Percentiles rank a stretch among this genome's conserved stretches.
These are phyloP conservation scores for Penicillium robsamsonii DNA, from an alignment of 495 filamentous ascomycete genomes.

Conservation along the genomic window DNA sequence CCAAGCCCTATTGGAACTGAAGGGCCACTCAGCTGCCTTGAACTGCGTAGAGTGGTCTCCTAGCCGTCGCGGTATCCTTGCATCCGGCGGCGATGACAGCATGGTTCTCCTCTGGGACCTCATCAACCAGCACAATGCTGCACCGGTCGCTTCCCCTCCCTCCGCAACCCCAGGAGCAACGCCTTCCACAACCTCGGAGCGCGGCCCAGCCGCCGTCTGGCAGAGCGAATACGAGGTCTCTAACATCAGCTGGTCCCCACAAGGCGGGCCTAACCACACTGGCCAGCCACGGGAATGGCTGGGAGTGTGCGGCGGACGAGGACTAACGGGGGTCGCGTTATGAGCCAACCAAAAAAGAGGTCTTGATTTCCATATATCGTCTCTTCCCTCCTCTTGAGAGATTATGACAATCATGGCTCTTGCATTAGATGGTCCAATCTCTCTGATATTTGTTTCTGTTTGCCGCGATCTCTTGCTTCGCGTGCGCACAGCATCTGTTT, in stretches of 20 bases:
- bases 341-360: constrained; percentile 25
- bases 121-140: constrained; percentile 62
- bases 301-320: constrained; percentile 86
- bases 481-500: not conserved
- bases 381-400: not conserved
- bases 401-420: not conserved
- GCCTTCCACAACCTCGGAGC: constrained; percentile 36
- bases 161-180: constrained; percentile 35
- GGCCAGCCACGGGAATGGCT: constrained; percentile 88
- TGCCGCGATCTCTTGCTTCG: not conserved
- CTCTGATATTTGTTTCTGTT: not conserved
- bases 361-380: not conserved
- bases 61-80: constrained; percentile 77
- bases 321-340: constrained; percentile 83
- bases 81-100: constrained; percentile 89
- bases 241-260: constrained; percentile 92
- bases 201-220: constrained; percentile 81
- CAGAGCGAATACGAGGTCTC: constrained; percentile 94
- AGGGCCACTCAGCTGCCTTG: constrained; percentile 81
- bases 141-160: constrained; percentile 41
- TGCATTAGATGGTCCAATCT: constrained; percentile 2
- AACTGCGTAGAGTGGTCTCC: constrained; percentile 97
- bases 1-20: constrained; percentile 89
- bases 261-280: constrained; percentile 57
- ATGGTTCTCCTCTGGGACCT: constrained; percentile 93